Conservation (phyloP, 257 asterid species). For the Jacaranda copaia region DNA sequence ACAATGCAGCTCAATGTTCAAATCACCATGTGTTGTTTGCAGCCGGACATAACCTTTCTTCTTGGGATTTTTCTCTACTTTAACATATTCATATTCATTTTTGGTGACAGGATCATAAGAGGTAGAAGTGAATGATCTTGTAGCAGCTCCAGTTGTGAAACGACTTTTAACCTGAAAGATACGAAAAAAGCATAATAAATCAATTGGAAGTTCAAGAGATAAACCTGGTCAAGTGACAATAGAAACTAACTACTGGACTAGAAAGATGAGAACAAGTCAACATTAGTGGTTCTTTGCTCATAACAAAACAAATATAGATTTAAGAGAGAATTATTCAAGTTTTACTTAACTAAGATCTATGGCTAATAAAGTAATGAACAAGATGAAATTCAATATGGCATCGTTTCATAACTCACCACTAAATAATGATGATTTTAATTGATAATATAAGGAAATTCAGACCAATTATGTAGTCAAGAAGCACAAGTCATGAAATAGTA, state of each 20-base stretch:
- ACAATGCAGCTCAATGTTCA: constrained; percentile 96
- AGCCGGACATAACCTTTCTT: constrained; percentile 87
- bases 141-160: constrained; percentile 94
- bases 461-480: not conserved
- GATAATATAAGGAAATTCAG: constrained; percentile 12
- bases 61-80: constrained; percentile 96
- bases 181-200: constrained; percentile 35
- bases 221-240: not conserved
- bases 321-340: constrained; percentile 19
- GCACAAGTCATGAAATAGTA: not conserved
- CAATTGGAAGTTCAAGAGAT: constrained; percentile 15
- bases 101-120: constrained; percentile 86
- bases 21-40: constrained; percentile 95
- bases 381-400: constrained; percentile 25
- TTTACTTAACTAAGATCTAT: constrained; percentile 17
- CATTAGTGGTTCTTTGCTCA: not conserved
- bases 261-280: constrained; percentile 23
- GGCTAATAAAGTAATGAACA: constrained; percentile 10
- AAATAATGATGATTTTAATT: not conserved
- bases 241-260: not conserved
- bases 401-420: constrained; percentile 13
- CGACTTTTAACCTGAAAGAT: constrained; percentile 87
- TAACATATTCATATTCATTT: constrained; percentile 87
- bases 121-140: constrained; percentile 96
- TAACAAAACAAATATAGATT: not conserved